Evolutionary conservation across 495 filamentous ascomycete species (phyloP).

Genomic region (Penicillium goetzii): DNA sequence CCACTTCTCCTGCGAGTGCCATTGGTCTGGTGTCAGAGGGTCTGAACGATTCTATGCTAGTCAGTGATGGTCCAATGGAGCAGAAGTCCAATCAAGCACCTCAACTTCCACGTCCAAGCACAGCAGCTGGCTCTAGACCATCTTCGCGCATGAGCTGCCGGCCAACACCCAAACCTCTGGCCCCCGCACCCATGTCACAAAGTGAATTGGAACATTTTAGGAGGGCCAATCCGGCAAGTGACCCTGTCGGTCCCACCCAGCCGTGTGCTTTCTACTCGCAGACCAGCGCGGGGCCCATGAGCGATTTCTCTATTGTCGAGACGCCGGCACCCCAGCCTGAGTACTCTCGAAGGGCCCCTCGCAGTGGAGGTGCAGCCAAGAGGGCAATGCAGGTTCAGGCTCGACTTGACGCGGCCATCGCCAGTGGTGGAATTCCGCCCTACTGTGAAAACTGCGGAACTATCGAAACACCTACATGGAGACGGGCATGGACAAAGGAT

Average conservation of each 20-base stretch:
- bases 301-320: constrained; percentile 42
- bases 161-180: constrained; percentile 44
- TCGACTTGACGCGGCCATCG: constrained; percentile 65
- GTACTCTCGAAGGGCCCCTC: constrained; percentile 30
- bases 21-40: constrained; percentile 28
- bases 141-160: constrained; percentile 43
- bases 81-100: constrained; percentile 28
- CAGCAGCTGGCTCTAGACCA: constrained; percentile 38
- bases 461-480: constrained; percentile 94
- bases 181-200: constrained; percentile 45
- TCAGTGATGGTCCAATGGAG: constrained; percentile 23
- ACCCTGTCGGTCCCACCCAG: constrained; percentile 53
- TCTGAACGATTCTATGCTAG: constrained; percentile 23
- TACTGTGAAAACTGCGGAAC: constrained; percentile 92
- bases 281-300: constrained; percentile 51
- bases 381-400: constrained; percentile 47
- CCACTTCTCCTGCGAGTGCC: constrained; percentile 36
- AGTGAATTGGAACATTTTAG: constrained; percentile 40
- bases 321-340: constrained; percentile 37
- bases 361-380: constrained; percentile 44
- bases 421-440: constrained; percentile 73
- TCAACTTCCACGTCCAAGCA: constrained; percentile 31
- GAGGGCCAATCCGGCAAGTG: constrained; percentile 58
- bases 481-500: constrained; percentile 80
- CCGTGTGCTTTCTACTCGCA: constrained; percentile 47